Conservation (phyloP, 1,284 basidiomycete species). For the Wallemia hederae region DNA sequence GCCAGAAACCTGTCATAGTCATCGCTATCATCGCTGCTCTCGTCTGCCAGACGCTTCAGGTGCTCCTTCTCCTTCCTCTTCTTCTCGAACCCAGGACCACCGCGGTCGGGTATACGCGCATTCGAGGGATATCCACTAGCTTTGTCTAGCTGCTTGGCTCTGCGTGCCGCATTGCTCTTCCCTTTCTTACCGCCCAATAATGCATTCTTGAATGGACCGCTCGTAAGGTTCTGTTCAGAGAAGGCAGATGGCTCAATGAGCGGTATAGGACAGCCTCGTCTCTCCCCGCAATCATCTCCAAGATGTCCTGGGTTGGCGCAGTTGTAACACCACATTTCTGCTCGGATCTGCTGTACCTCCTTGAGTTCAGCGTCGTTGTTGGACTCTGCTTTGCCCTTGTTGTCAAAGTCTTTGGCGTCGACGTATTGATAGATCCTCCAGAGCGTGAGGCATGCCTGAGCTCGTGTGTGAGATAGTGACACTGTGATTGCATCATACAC, state of each 20-base stretch:
- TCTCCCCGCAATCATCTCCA: neutral
- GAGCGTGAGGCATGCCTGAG: neutral
- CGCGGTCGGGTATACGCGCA: neutral
- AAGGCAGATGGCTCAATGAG: neutral
- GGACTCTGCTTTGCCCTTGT: neutral
- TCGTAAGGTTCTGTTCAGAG: neutral
- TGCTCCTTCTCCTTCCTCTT: neutral
- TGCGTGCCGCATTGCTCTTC: neutral
- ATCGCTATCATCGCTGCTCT: neutral
- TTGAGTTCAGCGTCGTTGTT: neutral
- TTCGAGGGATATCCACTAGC: neutral
- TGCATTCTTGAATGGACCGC: neutral
- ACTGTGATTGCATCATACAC: neutral
- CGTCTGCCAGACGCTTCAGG: neutral
- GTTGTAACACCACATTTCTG: slow-evolving; percentile 1
- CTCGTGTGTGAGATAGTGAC: neutral
- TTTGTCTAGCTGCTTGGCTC: neutral
- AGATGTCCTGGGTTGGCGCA: neutral
- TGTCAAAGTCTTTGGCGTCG: neutral
- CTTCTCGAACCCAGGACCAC: neutral
- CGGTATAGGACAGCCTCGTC: neutral
- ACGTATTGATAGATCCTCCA: neutral
- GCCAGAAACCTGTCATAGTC: neutral
- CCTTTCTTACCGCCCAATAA: neutral
- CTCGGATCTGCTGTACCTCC: neutral